phyloP scores from a whole-genome alignment of 177 flowering plant species.

The Vitis hybrid region DNA sequence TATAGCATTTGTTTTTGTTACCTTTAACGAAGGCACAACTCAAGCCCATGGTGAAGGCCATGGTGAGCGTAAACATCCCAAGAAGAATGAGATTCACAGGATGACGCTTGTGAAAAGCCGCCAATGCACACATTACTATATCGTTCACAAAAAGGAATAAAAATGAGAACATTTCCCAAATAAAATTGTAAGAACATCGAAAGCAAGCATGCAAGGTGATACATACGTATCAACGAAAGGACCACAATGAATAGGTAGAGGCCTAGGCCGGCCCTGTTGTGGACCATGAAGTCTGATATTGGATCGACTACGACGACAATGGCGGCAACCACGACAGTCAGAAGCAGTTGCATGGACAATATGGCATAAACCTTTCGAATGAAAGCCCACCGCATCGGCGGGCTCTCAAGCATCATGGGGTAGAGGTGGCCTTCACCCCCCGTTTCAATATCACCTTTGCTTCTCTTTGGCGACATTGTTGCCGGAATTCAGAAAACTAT shows the following conservation, averaged over 20 bases:
- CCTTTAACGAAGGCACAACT: conserved; percentile 53
- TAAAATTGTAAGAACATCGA: neutral
- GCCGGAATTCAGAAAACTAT: no score
- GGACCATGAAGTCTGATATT: conserved; percentile 29
- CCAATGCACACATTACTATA: conserved; percentile 44
- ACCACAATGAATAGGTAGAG: conserved; percentile 36
- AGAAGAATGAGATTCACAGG: conserved; percentile 63
- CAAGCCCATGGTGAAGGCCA: conserved; percentile 48
- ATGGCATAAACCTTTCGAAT: conserved; percentile 72
- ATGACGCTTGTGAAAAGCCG: conserved; percentile 36
- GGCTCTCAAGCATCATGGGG: conserved; percentile 55
- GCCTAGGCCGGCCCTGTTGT: conserved; percentile 32
- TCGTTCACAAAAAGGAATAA: neutral
- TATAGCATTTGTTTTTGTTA: conserved; percentile 13
- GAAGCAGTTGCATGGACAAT: conserved; percentile 50
- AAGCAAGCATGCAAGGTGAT: neutral
- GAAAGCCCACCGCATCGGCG: conserved; percentile 65
- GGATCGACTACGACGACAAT: conserved; percentile 37
- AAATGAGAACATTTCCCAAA: neutral
- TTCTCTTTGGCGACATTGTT: no score
- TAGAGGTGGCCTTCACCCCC: conserved; percentile 36
- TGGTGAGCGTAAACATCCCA: conserved; percentile 42
- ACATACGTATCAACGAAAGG: conserved; percentile 48
- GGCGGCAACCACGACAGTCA: conserved; percentile 57
- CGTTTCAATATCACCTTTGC: conserved; percentile 32